A percentile compares a stretch with the other conserved stretches of the same genome.
Evolutionary conservation across 495 filamentous ascomycete species (phyloP).

Genomic region (Oidiodendron maius): DNA sequence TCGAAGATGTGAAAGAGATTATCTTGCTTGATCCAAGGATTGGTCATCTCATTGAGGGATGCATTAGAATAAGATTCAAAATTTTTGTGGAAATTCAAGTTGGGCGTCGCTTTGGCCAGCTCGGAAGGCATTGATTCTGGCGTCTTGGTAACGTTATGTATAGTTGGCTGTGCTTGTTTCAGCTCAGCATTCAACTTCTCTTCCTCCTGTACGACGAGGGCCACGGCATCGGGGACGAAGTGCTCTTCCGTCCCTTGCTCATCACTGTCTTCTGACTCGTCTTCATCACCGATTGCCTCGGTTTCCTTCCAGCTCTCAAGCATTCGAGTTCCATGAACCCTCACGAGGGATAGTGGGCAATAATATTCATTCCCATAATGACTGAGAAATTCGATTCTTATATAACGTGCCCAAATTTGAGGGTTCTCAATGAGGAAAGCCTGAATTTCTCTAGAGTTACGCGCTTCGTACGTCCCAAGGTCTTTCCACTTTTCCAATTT

Average conservation of each 20-base stretch:
- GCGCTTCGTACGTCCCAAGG: constrained; percentile 80
- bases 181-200: constrained; percentile 15
- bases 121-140: not conserved
- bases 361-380: constrained; percentile 97
- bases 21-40: constrained; percentile 9
- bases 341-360: constrained; percentile 83
- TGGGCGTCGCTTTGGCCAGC: not conserved
- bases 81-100: not conserved
- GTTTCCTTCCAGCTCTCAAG: constrained; percentile 65
- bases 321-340: constrained; percentile 95
- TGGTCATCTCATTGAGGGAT: not conserved
- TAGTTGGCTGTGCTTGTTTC: constrained; percentile 1
- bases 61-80: not conserved
- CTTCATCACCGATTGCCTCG: constrained; percentile 59
- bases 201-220: constrained; percentile 20
- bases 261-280: constrained; percentile 28
- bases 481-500: constrained; percentile 90
- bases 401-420: constrained; percentile 89
- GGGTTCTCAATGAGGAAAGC: constrained; percentile 90
- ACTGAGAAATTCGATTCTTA: constrained; percentile 83
- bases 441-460: constrained; percentile 89
- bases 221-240: constrained; percentile 30
- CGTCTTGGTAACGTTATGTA: not conserved
- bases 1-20: not conserved
- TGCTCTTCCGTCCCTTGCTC: constrained; percentile 28